A percentile compares a stretch with the other conserved stretches of the same genome.
phyloP scores from a whole-genome alignment of 192 early-diverging fungal genomes.

The Endogone sp. region DNA sequence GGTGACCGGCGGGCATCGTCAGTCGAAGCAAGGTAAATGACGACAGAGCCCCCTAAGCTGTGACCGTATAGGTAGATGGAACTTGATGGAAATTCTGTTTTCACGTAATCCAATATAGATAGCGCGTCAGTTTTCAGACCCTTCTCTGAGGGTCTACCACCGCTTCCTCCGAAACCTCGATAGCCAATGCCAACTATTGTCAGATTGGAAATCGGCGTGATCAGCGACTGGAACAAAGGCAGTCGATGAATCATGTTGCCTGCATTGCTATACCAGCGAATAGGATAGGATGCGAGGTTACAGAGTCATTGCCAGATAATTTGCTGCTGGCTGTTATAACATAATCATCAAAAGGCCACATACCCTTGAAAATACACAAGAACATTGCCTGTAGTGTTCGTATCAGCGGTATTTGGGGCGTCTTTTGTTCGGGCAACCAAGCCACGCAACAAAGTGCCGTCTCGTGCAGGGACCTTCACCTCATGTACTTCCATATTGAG shows the following conservation, averaged over 20 bases:
- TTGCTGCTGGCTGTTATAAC: too few species aligned
- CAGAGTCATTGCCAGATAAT: too few species aligned
- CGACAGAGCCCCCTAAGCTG: constrained; percentile 34
- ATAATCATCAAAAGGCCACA: too few species aligned
- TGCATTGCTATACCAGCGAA: constrained; percentile 28
- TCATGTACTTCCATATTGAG: constrained; percentile 6
- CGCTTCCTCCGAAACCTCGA: constrained; percentile 34
- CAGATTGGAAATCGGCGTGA: constrained; percentile 14
- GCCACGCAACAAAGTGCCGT: constrained; percentile 4
- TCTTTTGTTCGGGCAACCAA: constrained; percentile 8
- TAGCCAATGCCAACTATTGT: constrained; percentile 29
- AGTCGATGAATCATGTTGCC: constrained; percentile 36
- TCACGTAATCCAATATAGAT: constrained; percentile 18
- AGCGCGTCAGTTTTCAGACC: constrained; percentile 27
- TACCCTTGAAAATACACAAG: constrained; percentile 44
- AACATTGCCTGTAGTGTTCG: constrained; percentile 3
- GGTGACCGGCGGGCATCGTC: neutral
- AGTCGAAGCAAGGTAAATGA: constrained; percentile 21
- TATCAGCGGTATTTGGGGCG: neutral
- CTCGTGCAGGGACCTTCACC: constrained; percentile 5
- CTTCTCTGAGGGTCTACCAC: constrained; percentile 26
- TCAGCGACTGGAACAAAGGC: constrained; percentile 19
- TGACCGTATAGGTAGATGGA: constrained; percentile 35
- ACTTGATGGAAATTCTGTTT: constrained; percentile 2
- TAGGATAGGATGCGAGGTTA: neutral